Evolutionary conservation across 345 rosid genomes (phyloP).

Genomic region (Hirschfeldia incana): DNA sequence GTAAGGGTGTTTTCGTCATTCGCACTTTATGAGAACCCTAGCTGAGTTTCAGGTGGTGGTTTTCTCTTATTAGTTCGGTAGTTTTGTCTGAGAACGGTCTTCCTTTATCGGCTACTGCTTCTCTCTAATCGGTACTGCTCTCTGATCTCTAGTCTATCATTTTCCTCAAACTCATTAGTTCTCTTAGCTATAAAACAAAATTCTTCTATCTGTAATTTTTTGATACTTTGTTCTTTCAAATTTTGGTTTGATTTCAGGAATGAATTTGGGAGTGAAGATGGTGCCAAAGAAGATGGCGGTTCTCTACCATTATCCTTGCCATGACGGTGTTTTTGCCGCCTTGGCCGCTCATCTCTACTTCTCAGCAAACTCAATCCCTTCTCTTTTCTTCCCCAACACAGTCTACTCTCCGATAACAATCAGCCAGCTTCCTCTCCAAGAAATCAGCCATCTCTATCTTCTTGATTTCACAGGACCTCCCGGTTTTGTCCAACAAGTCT

Average conservation of each 20-base stretch:
- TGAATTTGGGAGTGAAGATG: slow-evolving; percentile 34
- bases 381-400: slow-evolving; percentile 66
- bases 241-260: not conserved
- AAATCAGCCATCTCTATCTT: slow-evolving; percentile 61
- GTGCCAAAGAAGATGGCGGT: slow-evolving; percentile 52
- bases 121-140: slow-evolving; percentile 20
- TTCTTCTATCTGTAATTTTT: not conserved
- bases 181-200: not conserved
- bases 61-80: slow-evolving; percentile 4
- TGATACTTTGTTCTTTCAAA: not conserved
- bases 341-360: slow-evolving; percentile 73
- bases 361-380: slow-evolving; percentile 50
- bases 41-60: not conserved
- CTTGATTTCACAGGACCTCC: slow-evolving; percentile 72
- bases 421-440: slow-evolving; percentile 56
- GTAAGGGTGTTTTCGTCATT: slow-evolving; percentile 31
- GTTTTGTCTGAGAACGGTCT: not conserved
- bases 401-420: slow-evolving; percentile 61
- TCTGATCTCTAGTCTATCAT: not conserved
- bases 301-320: slow-evolving; percentile 79
- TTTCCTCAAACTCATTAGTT: not conserved
- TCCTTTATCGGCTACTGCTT: slow-evolving; percentile 12
- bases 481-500: slow-evolving; percentile 53
- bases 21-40: slow-evolving; percentile 17
- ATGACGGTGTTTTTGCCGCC: slow-evolving; percentile 76